Base-by-base conservation (phyloP, 192 early-diverging fungal species). In the Coemansia sp. region DNA sequence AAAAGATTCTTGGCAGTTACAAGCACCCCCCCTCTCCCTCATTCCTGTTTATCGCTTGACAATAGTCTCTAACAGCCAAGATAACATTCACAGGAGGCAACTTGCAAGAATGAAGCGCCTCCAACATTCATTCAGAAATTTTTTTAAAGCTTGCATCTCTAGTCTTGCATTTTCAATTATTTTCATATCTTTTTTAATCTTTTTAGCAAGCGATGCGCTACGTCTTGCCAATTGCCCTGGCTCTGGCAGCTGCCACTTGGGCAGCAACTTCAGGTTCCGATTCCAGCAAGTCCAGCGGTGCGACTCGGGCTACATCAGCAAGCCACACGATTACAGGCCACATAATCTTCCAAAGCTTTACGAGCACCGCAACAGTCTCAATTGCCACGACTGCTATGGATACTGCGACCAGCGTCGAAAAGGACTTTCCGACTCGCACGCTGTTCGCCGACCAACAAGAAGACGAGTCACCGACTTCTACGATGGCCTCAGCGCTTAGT, bases 331-430 rank as follows among this genome's bases (percentile, higher is more conserved):
- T 63, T 24, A 67, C 74, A 11, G 68, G 68, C 2, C 74, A 71
- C 40, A 77, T 71, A 41, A 77, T 77, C 4, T 67, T 77, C 54
- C 64, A 71, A 35, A 77, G 74, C 64, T 41, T 59, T 29, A 51
- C 43, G 3, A 57, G 14, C 32, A 35, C 31, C 54, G 39, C 64
- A 4, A 58, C 64, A 14, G 29, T 15, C 17, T 32, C 54, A 15
- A 31, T 57, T 19, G 11, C 54, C 15, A 29, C 31, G 20, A 27
- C 54, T 17, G 32, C 31, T 8, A 11, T n/a, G n/a, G n/a, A 54
- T 15, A 15, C 29, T 19, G 31, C 54, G 7, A 35, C 27, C 29
- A 2, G 9, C 31, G 54, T 6, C 9, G 29, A 57, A n/a, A n/a
- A 54, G 3, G 54, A 57, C 29, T 35, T 35, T 25, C 32, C 54